A percentile compares a stretch with the other conserved stretches of the same genome.
Conservation (phyloP, 306 rosid genomes). For the Mimosa pudica region DNA sequence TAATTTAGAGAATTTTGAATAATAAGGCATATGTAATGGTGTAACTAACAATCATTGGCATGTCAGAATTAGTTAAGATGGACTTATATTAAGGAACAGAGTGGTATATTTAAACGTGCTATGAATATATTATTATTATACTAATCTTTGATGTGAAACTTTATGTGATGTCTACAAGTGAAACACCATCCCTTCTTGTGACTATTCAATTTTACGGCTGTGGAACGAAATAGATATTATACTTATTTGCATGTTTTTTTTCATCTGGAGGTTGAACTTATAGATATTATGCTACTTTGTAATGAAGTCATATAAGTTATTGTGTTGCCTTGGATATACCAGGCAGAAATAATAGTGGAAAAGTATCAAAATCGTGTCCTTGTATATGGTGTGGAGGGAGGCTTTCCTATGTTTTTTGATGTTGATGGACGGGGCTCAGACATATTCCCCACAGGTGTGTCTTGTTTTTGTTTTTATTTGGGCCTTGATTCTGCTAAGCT, state of each 20-base stretch:
- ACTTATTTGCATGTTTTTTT: not conserved
- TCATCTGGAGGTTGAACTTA: not conserved
- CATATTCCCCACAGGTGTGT: constrained; percentile 77
- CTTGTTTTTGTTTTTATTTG: not conserved
- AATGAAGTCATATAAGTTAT: not conserved
- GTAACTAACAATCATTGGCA: too few species aligned
- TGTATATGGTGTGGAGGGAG: constrained; percentile 74
- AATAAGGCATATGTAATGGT: too few species aligned
- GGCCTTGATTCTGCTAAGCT: not conserved
- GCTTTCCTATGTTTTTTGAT: constrained; percentile 80
- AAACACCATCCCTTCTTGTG: not conserved
- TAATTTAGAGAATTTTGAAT: too few species aligned
- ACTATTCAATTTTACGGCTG: not conserved
- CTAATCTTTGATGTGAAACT: not conserved
- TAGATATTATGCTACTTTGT: not conserved
- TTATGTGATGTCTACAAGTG: not conserved
- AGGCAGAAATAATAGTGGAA: constrained; percentile 74
- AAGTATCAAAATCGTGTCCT: constrained; percentile 84
- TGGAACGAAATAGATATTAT: not conserved
- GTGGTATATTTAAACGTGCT: not conserved
- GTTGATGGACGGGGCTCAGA: constrained; percentile 82
- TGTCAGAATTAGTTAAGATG: too few species aligned
- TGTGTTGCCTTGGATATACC: constrained; percentile 25
- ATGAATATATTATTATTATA: not conserved
- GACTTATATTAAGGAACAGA: too few species aligned